Evolutionary conservation across 2,329 filamentous ascomycete genomes (phyloP).

Genomic region (Cadophora luteo-olivacea): DNA sequence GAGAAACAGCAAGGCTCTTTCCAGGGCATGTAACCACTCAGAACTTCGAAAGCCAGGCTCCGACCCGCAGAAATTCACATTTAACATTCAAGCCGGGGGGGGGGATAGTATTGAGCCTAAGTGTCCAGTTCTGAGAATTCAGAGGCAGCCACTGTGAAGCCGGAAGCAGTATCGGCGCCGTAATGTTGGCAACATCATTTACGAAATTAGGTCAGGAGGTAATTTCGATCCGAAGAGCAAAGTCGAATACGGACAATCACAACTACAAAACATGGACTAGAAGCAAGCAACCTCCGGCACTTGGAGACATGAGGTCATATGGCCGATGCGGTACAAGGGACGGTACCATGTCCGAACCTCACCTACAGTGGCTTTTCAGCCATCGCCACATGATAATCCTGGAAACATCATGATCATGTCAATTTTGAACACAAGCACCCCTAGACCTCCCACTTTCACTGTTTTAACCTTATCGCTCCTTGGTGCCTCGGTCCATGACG

Average conservation of each 20-base stretch:
- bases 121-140: background rate
- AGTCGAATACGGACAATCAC: background rate
- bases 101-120: too few relatives aligned
- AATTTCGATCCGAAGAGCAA: background rate
- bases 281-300: constrained; percentile 11
- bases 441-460: background rate
- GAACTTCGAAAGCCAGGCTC: too few relatives aligned
- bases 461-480: constrained; percentile 1
- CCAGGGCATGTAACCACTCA: too few relatives aligned
- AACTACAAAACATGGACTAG: background rate
- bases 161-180: background rate
- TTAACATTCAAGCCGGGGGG: too few relatives aligned
- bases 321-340: background rate
- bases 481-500: constrained; percentile 5
- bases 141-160: background rate
- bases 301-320: constrained; percentile 1
- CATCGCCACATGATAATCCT: constrained; percentile 1
- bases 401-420: background rate
- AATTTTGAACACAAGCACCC: background rate
- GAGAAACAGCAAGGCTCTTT: too few relatives aligned
- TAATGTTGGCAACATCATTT: background rate
- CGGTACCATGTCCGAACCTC: background rate
- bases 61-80: too few relatives aligned
- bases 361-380: background rate
- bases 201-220: constrained; percentile 3